Percentiles rank a stretch among this genome's conserved stretches.
Conservation (phyloP, 2,329 filamentous ascomycete species). For the Didymellaceae sp. region DNA sequence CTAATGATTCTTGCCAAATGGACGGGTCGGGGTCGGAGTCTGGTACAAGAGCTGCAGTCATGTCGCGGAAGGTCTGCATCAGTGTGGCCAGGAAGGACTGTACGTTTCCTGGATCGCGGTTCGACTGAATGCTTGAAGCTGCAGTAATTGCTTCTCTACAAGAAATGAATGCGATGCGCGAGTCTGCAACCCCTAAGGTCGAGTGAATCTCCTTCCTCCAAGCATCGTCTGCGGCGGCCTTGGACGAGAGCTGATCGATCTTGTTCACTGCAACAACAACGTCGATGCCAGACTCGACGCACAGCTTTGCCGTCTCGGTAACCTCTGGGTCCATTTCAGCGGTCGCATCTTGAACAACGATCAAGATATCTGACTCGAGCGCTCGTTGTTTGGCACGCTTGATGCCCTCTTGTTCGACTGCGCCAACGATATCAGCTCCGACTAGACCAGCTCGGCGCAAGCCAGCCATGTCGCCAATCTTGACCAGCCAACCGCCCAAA, state of each 20-base stretch:
- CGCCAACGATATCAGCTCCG: constrained; percentile 61
- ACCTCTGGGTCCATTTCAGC: constrained; percentile 72
- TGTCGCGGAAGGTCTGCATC: constrained; percentile 68
- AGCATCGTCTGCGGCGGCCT: constrained; percentile 2
- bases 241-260: constrained; percentile 58
- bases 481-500: constrained; percentile 86
- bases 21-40: constrained; percentile 61
- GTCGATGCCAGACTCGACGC: constrained; percentile 57
- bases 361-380: constrained; percentile 80
- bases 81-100: constrained; percentile 72
- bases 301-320: constrained; percentile 58
- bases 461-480: constrained; percentile 94
- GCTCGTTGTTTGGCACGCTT: constrained; percentile 82
- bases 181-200: constrained; percentile 31
- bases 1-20: constrained; percentile 82
- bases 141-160: constrained; percentile 64
- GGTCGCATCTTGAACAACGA: constrained; percentile 73
- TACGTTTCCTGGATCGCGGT: constrained; percentile 67
- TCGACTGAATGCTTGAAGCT: neutral
- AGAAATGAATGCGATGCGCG: constrained; percentile 70
- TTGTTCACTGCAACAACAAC: constrained; percentile 69
- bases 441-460: constrained; percentile 63
- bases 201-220: constrained; percentile 35
- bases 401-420: constrained; percentile 89
- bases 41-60: constrained; percentile 65